A percentile compares a stretch with the other conserved stretches of the same genome.
Evolutionary conservation across 345 rosid species (phyloP).

Genomic region (Lumnitzera racemosa): DNA sequence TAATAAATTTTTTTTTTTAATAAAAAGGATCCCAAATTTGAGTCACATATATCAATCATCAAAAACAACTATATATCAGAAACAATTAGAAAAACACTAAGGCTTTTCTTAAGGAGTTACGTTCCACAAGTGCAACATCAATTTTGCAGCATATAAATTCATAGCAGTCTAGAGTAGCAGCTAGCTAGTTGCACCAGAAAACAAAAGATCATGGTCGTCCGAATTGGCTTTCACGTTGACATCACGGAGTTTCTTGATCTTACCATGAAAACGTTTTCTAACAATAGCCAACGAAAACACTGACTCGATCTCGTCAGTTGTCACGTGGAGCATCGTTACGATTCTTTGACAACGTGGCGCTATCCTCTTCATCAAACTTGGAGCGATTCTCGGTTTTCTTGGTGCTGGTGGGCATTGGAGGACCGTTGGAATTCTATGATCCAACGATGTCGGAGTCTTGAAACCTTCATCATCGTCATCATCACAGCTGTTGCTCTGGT

Average conservation of each 20-base stretch:
- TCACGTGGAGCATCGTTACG: slow-evolving; percentile 8
- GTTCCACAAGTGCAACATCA: too few species aligned
- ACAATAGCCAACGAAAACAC: slow-evolving; percentile 15
- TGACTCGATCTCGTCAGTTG: slow-evolving; percentile 22
- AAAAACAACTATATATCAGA: too few species aligned
- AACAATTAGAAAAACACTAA: too few species aligned
- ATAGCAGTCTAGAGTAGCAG: too few species aligned
- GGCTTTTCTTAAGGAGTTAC: too few species aligned
- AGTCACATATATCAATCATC: too few species aligned
- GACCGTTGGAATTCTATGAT: slow-evolving; percentile 26
- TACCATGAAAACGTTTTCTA: slow-evolving; percentile 13
- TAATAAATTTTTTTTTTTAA: too few species aligned
- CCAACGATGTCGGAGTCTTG: slow-evolving; percentile 59
- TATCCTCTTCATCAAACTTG: not conserved
- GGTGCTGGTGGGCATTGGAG: slow-evolving; percentile 50
- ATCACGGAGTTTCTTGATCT: slow-evolving; percentile 19
- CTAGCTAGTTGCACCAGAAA: too few species aligned
- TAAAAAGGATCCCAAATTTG: too few species aligned
- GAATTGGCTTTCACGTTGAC: too few species aligned
- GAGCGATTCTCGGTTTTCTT: slow-evolving; percentile 8
- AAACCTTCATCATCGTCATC: slow-evolving; percentile 27
- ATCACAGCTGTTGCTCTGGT: slow-evolving; percentile 7
- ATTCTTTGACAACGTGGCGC: not conserved
- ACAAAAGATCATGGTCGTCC: too few species aligned
- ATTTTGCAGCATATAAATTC: too few species aligned